These are phyloP conservation scores for Protomyces pachydermus DNA, from an alignment of 1,139 yeast genomes.

Conservation along the genomic window DNA sequence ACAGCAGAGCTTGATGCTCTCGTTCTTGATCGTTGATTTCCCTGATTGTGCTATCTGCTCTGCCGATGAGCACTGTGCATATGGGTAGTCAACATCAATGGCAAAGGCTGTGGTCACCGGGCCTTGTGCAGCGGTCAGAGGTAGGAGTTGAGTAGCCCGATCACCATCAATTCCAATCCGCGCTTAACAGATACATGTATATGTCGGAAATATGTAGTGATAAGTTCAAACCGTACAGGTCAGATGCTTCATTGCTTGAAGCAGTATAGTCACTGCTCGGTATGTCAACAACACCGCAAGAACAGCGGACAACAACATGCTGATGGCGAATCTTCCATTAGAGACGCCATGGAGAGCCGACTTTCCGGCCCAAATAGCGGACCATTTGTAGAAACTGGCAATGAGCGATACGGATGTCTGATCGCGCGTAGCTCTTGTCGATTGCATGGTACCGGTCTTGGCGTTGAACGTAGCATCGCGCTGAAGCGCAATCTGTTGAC, in stretches of 20 bases:
- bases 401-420: conserved; percentile 9
- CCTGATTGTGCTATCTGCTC: no score
- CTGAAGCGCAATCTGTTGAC: conserved; percentile 13
- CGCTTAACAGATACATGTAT: no score
- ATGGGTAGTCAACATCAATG: no score
- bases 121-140: no score
- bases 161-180: no score
- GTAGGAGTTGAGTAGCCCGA: no score
- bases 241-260: not conserved
- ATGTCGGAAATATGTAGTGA: no score
- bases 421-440: conserved; percentile 14
- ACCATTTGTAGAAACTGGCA: conserved; percentile 22
- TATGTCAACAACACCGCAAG: conserved; percentile 8
- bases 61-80: no score
- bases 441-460: conserved; percentile 3
- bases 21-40: no score
- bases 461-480: conserved; percentile 2
- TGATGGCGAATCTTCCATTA: conserved; percentile 7
- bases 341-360: conserved; percentile 7
- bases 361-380: conserved; percentile 11
- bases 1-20: no score
- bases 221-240: not conserved
- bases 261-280: not conserved
- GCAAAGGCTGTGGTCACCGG: no score
- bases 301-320: not conserved